A percentile compares a stretch with the other conserved stretches of the same genome.
These are phyloP conservation scores for Yamadazyma insecticola DNA, from an alignment of 805 yeast genomes.

Conservation along the genomic window DNA sequence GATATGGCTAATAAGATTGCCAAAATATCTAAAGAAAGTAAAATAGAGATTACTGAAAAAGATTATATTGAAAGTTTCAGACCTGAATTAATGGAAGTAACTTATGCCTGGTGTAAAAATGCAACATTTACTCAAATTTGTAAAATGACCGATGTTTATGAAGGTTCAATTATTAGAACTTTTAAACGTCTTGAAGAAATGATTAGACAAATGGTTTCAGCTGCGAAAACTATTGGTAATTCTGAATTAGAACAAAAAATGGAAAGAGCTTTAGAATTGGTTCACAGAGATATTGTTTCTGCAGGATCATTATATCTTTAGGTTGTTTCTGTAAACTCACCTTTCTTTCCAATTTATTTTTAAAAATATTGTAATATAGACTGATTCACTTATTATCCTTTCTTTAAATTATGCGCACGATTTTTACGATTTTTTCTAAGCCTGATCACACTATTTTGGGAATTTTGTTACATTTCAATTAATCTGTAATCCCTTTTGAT, in stretches of 20 bases:
- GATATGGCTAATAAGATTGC: conserved; percentile 92
- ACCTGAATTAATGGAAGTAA: conserved; percentile 95
- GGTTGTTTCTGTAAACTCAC: conserved; percentile 1
- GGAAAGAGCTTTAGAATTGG: conserved; percentile 78
- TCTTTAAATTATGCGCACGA: no score
- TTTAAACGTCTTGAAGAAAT: conserved; percentile 93
- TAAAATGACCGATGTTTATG: conserved; percentile 98
- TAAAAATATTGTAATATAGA: neutral
- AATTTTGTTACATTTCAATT: no score
- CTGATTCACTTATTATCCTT: no score
- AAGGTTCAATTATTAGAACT: conserved; percentile 92
- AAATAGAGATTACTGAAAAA: conserved; percentile 83
- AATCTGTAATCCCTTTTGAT: no score
- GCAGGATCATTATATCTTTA: conserved; percentile 87
- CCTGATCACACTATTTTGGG: no score
- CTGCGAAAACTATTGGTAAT: conserved; percentile 94
- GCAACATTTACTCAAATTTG: conserved; percentile 95
- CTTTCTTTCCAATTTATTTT: conserved; percentile 1
- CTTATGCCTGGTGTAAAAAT: conserved; percentile 94
- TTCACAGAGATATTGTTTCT: conserved; percentile 93
- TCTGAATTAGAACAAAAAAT: conserved; percentile 79
- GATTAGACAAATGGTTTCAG: conserved; percentile 82
- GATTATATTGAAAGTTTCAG: conserved; percentile 91
- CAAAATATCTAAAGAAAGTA: conserved; percentile 81
- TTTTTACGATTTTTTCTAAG: no score